Evolutionary conservation across 805 yeast genomes (phyloP).

Genomic region (Myxozyma geophila): DNA sequence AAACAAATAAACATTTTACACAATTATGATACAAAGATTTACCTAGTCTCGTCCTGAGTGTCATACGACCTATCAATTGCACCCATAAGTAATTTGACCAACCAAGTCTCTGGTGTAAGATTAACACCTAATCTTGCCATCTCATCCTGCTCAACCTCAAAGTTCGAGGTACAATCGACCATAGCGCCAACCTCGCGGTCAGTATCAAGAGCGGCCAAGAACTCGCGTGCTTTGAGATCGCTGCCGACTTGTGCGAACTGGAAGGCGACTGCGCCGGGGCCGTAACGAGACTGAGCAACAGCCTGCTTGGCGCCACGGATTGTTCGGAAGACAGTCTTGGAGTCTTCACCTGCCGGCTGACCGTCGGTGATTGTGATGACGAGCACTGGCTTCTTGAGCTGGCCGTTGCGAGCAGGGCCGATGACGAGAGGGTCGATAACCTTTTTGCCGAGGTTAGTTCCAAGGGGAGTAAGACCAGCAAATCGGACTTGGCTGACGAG

Average conservation of each 20-base stretch:
- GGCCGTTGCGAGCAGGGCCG: constrained; percentile 36
- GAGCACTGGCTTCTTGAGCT: constrained; percentile 42
- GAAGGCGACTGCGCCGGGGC: constrained; percentile 43
- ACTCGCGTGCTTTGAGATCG: constrained; percentile 43
- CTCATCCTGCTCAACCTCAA: constrained; percentile 44
- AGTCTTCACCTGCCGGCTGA: constrained; percentile 44
- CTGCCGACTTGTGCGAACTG: constrained; percentile 46
- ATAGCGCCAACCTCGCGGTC: constrained; percentile 41
- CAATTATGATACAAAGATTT: neutral
- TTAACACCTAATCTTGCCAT: constrained; percentile 43
- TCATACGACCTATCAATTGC: constrained; percentile 42
- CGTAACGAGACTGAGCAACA: constrained; percentile 38
- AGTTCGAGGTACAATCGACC: constrained; percentile 43
- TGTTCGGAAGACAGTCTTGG: constrained; percentile 37
- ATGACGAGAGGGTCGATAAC: constrained; percentile 42
- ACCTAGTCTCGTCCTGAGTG: constrained; percentile 39
- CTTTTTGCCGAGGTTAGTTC: constrained; percentile 38
- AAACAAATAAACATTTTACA: neutral
- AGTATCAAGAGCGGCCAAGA: constrained; percentile 40
- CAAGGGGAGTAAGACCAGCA: constrained; percentile 43
- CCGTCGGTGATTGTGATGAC: constrained; percentile 44
- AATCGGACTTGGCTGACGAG: constrained; percentile 39
- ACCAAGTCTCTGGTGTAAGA: constrained; percentile 42
- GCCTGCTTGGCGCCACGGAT: constrained; percentile 39
- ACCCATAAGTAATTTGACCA: constrained; percentile 41